phyloP scores from a whole-genome alignment of 2,329 filamentous ascomycete species.

The Penicillium corylophilum region DNA sequence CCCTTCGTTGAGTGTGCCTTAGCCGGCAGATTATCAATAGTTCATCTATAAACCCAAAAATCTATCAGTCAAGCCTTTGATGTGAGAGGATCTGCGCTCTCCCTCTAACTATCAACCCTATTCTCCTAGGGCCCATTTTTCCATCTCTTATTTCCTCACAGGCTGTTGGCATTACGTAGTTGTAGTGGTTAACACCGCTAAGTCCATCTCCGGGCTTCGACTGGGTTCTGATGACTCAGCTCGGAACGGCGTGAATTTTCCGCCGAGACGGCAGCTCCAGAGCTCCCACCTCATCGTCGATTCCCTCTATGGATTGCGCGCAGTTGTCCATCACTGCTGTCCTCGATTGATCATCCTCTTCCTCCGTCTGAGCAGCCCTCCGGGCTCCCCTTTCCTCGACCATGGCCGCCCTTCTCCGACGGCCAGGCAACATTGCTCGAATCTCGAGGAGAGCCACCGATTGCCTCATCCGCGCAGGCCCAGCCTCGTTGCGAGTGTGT shows the following conservation, averaged over 20 bases:
- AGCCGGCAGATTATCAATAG: not conserved
- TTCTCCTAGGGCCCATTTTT: too few species aligned
- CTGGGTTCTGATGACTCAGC: conserved; percentile 35
- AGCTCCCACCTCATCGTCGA: conserved; percentile 23
- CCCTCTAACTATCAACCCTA: too few species aligned
- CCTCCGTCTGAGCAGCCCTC: conserved; percentile 28
- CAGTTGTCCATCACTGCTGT: conserved; percentile 20
- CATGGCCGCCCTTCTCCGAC: conserved; percentile 68
- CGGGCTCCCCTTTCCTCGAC: conserved; percentile 40
- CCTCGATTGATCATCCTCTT: conserved; percentile 23
- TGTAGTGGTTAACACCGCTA: conserved; percentile 8
- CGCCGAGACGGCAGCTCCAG: conserved; percentile 24
- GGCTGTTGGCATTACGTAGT: not conserved
- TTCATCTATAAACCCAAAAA: not conserved
- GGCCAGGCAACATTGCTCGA: conserved; percentile 65
- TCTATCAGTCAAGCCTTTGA: not conserved
- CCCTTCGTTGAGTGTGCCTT: not conserved
- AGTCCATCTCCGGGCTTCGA: conserved; percentile 10
- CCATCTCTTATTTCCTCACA: not conserved
- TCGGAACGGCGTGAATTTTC: conserved; percentile 32
- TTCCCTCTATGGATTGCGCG: conserved; percentile 29
- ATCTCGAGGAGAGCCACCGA: conserved; percentile 59
- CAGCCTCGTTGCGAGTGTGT: conserved; percentile 41
- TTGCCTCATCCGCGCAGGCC: conserved; percentile 51
- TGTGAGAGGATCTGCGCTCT: not conserved